Conservation (phyloP, 768 basidiomycete genomes). For the Lactarius sp. region DNA sequence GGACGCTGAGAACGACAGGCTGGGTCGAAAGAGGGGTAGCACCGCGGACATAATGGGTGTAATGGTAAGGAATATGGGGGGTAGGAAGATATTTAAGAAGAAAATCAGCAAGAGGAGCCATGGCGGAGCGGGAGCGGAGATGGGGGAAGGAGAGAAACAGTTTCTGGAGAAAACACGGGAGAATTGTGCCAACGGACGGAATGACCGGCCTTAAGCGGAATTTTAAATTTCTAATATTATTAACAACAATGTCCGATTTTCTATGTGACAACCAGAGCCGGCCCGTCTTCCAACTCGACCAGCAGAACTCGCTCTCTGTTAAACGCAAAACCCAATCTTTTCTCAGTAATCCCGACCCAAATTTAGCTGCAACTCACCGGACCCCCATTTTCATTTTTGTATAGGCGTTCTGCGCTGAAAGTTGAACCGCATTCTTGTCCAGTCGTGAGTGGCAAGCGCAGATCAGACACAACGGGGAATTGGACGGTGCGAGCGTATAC, state of each 20-base stretch:
- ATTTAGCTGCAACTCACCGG: constrained; percentile 34
- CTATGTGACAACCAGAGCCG: constrained; percentile 53
- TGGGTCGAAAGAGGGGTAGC: constrained; percentile 76
- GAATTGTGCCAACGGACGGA: constrained; percentile 8
- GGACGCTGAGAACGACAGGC: constrained; percentile 60
- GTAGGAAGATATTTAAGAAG: constrained; percentile 53
- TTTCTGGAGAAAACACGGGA: constrained; percentile 3
- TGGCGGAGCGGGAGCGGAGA: constrained; percentile 32
- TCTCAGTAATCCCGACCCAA: background rate
- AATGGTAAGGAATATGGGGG: constrained; percentile 51
- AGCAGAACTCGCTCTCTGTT: constrained; percentile 47
- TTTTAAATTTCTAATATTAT: constrained; percentile 10
- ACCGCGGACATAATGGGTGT: constrained; percentile 63
- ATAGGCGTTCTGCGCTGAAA: constrained; percentile 42
- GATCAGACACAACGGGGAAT: constrained; percentile 54
- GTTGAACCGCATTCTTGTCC: constrained; percentile 39
- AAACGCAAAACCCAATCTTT: background rate
- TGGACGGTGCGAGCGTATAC: constrained; percentile 58
- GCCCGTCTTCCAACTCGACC: constrained; percentile 47
- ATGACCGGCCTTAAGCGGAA: background rate
- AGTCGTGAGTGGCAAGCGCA: constrained; percentile 46
- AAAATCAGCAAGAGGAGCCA: constrained; percentile 72
- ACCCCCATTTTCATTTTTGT: constrained; percentile 40
- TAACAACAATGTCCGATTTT: background rate
- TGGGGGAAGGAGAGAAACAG: constrained; percentile 15